Base-by-base conservation (phyloP, 805 yeast species). In the Saccharomycopsis sp. region DNA sequence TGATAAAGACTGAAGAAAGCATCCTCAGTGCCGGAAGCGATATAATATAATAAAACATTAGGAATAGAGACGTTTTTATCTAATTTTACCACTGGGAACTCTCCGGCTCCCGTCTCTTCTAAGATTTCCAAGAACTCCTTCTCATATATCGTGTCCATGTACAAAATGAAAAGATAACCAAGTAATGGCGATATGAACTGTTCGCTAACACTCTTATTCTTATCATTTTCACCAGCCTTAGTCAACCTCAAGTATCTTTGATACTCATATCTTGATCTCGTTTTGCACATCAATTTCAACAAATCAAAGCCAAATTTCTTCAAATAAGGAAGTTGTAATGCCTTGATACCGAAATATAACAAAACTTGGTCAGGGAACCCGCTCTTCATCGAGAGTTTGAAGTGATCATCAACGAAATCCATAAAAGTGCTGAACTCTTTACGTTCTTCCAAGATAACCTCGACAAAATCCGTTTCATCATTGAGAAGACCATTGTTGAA, bases 251-350 rank as follows among this genome's bases (percentile, higher is more conserved):
- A 7, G 17, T 15, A 23, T 20, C 47, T 9, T 5, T 38, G 8
- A 5, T 41, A 9, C 15, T 58, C 63, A 52, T 60, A 47, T 7
- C 52, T 34, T 2, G 52, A 19, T 35, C 84, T 71, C 19, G 75
- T 70, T 22, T 71, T 70, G 66, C 81, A 77, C 23, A 81, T 68
- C 0, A 69, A 65, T 54, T 72, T 73, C 64, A 85, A 65, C 23
- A 80, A 73, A 0, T 70, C 72, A 38, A 81, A 66, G 0, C 88
- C 78, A 1, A 76, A 71, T 8, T 75, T 77, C 58, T 78, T 79
- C 20, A 85, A 74, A 58, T 80, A 83, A 5, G 89, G 82, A 7
- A 82, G 70, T 42, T 80, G 78, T 47, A 86, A 68, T 0, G 92
- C 93, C 65, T 79, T 83, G 2, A 80, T 73, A 19, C 81, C 69